phyloP scores from a whole-genome alignment of 306 rosid genomes.

The Prunus dulcis region DNA sequence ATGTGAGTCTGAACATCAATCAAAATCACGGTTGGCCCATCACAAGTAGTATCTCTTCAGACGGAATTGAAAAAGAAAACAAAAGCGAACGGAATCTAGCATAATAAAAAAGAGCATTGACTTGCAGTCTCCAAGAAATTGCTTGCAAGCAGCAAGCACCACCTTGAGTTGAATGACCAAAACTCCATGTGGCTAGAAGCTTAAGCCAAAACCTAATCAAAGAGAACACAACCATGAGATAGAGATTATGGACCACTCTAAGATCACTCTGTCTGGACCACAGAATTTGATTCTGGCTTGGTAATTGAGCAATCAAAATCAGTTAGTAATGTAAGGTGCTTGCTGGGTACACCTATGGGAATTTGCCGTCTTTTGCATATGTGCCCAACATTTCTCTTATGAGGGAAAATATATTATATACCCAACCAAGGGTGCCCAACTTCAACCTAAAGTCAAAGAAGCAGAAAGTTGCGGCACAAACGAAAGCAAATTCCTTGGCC shows the following conservation, averaged over 20 bases:
- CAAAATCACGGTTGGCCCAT: neutral
- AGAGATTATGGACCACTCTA: neutral
- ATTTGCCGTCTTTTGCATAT: neutral
- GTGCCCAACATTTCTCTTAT: neutral
- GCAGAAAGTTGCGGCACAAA: neutral
- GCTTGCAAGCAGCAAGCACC: too few species aligned
- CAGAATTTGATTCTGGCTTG: neutral
- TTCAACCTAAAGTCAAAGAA: neutral
- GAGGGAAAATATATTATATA: too few species aligned
- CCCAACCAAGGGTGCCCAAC: too few species aligned
- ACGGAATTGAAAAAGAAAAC: too few species aligned
- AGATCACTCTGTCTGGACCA: neutral
- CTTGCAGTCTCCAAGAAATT: too few species aligned
- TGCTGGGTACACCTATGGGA: neutral
- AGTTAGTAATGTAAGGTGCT: neutral
- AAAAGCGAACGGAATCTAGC: rapidly evolving
- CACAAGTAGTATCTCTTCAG: neutral
- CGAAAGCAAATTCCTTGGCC: neutral
- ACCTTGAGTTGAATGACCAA: too few species aligned
- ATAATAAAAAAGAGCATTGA: too few species aligned
- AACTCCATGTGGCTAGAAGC: too few species aligned
- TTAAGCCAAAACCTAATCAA: neutral
- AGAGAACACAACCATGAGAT: neutral
- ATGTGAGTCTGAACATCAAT: too few species aligned
- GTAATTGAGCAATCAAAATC: neutral